Evolutionary conservation across 2,329 filamentous ascomycete genomes (phyloP).

Genomic region (Cephalotrichum gorgonifer): DNA sequence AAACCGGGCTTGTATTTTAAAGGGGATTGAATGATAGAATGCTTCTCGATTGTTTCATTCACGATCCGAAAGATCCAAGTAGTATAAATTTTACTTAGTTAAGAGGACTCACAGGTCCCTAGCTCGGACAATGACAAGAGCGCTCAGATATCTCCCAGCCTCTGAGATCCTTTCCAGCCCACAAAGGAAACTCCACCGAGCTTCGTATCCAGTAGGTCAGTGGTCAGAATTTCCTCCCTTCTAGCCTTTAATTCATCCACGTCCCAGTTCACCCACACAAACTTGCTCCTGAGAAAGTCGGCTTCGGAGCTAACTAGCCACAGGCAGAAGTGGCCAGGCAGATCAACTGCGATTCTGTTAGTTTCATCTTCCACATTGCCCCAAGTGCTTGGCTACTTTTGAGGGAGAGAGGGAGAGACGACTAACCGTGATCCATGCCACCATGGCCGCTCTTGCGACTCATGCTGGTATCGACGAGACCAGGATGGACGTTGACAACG

Average conservation of each 20-base stretch:
- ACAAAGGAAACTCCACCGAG: too few relatives aligned
- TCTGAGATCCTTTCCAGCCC: too few relatives aligned
- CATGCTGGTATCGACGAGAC: constrained; percentile 21
- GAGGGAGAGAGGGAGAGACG: not conserved
- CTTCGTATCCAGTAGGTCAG: not conserved
- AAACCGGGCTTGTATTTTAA: too few relatives aligned
- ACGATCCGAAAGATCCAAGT: too few relatives aligned
- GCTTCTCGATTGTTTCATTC: too few relatives aligned
- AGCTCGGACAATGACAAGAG: too few relatives aligned
- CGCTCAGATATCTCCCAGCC: too few relatives aligned
- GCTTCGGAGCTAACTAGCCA: constrained; percentile 35
- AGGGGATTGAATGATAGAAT: too few relatives aligned
- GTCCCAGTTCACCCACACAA: constrained; percentile 41
- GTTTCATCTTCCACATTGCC: not conserved
- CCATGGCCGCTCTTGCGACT: constrained; percentile 1
- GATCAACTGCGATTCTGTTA: constrained; percentile 21
- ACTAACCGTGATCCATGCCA: constrained; percentile 10
- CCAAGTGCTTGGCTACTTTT: not conserved
- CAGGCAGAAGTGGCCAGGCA: constrained; percentile 29
- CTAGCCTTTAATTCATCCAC: constrained; percentile 33
- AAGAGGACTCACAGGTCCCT: too few relatives aligned
- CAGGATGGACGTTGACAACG: constrained; percentile 32
- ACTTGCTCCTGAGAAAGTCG: constrained; percentile 31
- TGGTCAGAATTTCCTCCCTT: constrained; percentile 19
- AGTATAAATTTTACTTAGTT: too few relatives aligned